These are phyloP conservation scores for Cicer pinnatifidum DNA, from an alignment of 306 rosid genomes.

Conservation along the genomic window DNA sequence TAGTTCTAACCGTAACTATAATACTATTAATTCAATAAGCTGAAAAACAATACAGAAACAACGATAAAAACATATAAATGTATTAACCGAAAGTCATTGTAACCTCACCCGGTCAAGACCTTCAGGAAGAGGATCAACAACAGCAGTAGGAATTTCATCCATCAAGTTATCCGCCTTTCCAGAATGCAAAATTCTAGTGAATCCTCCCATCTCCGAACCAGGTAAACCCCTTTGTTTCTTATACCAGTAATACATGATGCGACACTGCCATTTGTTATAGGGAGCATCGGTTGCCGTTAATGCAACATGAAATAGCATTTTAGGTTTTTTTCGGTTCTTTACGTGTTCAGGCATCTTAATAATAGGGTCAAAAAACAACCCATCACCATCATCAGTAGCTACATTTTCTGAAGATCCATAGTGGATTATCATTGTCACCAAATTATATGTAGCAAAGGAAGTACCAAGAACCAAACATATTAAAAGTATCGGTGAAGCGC, in stretches of 20 bases:
- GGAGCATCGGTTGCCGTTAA: conserved; percentile 92
- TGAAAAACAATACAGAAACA: conserved; percentile 8
- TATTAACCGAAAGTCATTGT: conserved; percentile 19
- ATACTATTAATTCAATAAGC: conserved; percentile 19
- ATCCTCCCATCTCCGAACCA: conserved; percentile 95
- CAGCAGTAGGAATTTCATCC: conserved; percentile 94
- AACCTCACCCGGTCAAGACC: conserved; percentile 86
- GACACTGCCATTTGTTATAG: conserved; percentile 92
- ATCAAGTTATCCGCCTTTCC: conserved; percentile 90
- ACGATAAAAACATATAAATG: background rate
- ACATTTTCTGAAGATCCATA: conserved; percentile 57
- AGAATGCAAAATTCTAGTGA: conserved; percentile 91
- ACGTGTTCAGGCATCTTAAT: conserved; percentile 72
- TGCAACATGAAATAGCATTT: conserved; percentile 75
- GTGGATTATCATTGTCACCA: conserved; percentile 66
- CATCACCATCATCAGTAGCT: conserved; percentile 40
- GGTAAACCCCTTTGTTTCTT: conserved; percentile 66
- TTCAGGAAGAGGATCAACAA: conserved; percentile 93
- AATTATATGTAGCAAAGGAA: conserved; percentile 79
- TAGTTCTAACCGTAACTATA: conserved; percentile 19
- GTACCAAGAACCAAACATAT: conserved; percentile 73
- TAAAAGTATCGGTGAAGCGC: conserved; percentile 66
- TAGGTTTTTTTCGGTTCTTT: conserved; percentile 58
- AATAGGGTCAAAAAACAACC: conserved; percentile 65
- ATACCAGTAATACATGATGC: conserved; percentile 96